A percentile compares a stretch with the other conserved stretches of the same genome.
These are phyloP conservation scores for Discostella pseudostelligera DNA, from an alignment of 108 stramenopile genomes.

Conservation along the genomic window DNA sequence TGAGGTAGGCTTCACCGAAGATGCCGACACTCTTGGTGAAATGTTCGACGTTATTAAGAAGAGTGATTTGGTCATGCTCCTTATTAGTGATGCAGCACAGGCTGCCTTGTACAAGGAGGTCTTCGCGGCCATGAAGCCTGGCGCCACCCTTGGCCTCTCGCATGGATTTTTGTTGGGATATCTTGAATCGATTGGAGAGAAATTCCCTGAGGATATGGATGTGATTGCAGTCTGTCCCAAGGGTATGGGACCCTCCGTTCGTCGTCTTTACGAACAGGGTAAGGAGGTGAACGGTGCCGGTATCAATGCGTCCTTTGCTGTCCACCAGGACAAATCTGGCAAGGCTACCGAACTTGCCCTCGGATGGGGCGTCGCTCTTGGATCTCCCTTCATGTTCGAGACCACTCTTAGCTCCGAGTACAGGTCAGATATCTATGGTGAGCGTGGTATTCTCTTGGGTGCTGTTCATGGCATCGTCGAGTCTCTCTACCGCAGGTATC, in stretches of 20 bases:
- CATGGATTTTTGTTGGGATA: constrained; percentile 97
- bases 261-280: constrained; percentile 98
- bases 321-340: constrained; percentile 93
- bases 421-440: constrained; percentile 96
- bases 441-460: constrained; percentile 95
- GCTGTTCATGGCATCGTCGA: constrained; percentile 98
- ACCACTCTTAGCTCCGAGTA: constrained; percentile 95
- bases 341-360: constrained; percentile 95
- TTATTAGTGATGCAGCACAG: constrained; percentile 96
- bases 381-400: constrained; percentile 98
- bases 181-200: constrained; percentile 92
- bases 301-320: constrained; percentile 96
- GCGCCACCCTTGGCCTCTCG: constrained; percentile 92
- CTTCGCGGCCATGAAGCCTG: constrained; percentile 96
- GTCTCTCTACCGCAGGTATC: constrained; percentile 94
- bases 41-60: constrained; percentile 94
- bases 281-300: constrained; percentile 98
- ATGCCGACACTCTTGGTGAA: constrained; percentile 93
- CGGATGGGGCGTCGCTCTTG: constrained; percentile 96
- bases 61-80: constrained; percentile 94
- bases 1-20: constrained; percentile 88
- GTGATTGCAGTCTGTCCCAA: constrained; percentile 98
- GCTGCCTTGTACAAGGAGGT: constrained; percentile 94
- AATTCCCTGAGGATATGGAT: constrained; percentile 95
- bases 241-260: constrained; percentile 98